A percentile compares a stretch with the other conserved stretches of the same genome.
Evolutionary conservation across 2,329 filamentous ascomycete species (phyloP).

Genomic region (Drechslerella stenobrocha): DNA sequence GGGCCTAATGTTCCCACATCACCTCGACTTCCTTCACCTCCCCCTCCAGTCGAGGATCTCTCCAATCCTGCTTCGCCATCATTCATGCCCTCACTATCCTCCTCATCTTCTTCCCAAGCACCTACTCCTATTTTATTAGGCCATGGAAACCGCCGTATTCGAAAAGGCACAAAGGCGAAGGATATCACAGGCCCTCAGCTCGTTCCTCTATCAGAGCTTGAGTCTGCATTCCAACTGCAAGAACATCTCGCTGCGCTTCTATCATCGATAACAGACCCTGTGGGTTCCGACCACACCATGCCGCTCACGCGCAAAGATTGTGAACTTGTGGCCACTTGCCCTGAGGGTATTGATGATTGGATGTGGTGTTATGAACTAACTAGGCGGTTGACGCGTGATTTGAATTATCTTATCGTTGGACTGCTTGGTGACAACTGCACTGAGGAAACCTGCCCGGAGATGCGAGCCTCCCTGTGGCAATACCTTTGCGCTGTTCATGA

Average conservation of each 20-base stretch:
- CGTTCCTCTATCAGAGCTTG: conserved; percentile 69
- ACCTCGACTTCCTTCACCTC: conserved; percentile 89
- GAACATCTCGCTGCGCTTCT: conserved; percentile 94
- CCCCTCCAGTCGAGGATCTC: conserved; percentile 92
- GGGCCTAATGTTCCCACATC: conserved; percentile 67
- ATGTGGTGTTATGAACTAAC: conserved; percentile 98
- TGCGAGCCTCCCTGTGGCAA: conserved; percentile 99
- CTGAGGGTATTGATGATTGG: conserved; percentile 77
- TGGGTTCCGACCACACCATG: conserved; percentile 61
- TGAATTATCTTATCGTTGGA: conserved; percentile 86
- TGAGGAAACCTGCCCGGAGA: conserved; percentile 86
- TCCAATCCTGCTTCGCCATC: conserved; percentile 58
- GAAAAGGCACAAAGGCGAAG: conserved; percentile 84
- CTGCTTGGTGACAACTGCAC: conserved; percentile 93
- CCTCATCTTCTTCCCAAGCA: conserved; percentile 59
- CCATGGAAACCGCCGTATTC: conserved; percentile 72
- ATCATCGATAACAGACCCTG: conserved; percentile 72
- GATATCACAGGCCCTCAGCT: conserved; percentile 94
- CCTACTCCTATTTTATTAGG: conserved; percentile 65
- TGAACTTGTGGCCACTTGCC: conserved; percentile 74
- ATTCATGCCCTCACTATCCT: conserved; percentile 70
- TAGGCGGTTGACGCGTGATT: conserved; percentile 91
- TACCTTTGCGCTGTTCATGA: conserved; percentile 98
- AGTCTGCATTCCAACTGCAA: conserved; percentile 95
- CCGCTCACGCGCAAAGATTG: conserved; percentile 78